These are phyloP conservation scores for Pharnaceum exiguum DNA, from an alignment of 148 eudicot genomes.

Conservation along the genomic window DNA sequence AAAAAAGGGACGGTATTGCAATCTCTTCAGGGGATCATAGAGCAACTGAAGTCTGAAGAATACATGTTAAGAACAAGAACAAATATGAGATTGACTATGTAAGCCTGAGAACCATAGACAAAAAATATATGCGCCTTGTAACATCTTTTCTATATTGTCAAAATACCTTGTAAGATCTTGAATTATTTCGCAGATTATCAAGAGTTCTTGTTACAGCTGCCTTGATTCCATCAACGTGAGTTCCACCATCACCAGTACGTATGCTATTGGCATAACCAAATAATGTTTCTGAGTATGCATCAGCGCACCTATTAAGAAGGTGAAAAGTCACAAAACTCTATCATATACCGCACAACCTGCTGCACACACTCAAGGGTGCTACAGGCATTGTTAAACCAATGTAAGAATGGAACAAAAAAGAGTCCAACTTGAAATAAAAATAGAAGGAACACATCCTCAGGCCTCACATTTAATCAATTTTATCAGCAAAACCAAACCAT, in stretches of 20 bases:
- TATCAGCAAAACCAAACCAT: no score
- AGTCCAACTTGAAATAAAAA: no score
- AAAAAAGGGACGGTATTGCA: no score
- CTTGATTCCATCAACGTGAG: slow-evolving; percentile 95
- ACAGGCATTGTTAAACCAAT: not conserved
- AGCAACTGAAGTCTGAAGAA: not conserved
- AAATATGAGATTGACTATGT: not conserved
- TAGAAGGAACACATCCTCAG: no score
- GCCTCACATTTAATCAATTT: no score
- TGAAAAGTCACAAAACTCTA: not conserved
- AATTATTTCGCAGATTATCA: slow-evolving; percentile 76
- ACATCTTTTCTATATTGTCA: no score
- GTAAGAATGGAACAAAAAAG: no score
- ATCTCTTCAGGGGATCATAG: not conserved
- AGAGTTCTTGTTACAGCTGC: slow-evolving; percentile 81
- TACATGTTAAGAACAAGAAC: not conserved
- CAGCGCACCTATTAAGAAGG: slow-evolving; percentile 62
- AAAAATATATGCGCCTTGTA: no score
- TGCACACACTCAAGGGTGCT: not conserved
- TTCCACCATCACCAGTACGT: slow-evolving; percentile 96
- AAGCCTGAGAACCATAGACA: not conserved
- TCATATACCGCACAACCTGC: not conserved
- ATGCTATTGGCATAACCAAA: slow-evolving; percentile 98
- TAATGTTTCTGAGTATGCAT: slow-evolving; percentile 90
- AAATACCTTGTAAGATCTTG: slow-evolving; percentile 78